Evolutionary conservation across 306 rosid genomes (phyloP).

Genomic region (Alnus glutinosa): DNA sequence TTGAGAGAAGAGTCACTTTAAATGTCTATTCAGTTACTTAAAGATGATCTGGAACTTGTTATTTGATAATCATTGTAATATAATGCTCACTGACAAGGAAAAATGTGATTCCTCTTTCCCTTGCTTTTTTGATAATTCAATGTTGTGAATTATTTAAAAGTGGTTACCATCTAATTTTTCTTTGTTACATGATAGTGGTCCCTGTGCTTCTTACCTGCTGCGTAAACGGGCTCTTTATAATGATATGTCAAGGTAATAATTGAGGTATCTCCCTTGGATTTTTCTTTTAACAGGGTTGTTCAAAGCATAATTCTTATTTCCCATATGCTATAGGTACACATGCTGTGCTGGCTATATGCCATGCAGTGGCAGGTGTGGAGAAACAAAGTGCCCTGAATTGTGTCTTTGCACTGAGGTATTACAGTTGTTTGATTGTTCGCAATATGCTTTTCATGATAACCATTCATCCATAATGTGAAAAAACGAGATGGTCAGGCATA

Average conservation of each 20-base stretch:
- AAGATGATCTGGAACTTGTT: constrained; percentile 1
- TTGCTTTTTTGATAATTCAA: background rate
- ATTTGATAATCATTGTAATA: background rate
- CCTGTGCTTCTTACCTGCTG: constrained; percentile 81
- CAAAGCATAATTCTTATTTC: constrained; percentile 3
- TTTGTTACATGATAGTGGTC: constrained; percentile 52
- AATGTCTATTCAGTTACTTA: background rate
- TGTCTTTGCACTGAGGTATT: constrained; percentile 91
- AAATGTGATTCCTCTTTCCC: background rate
- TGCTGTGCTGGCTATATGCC: constrained; percentile 99
- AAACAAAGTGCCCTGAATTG: constrained; percentile 77
- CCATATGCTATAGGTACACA: constrained; percentile 54
- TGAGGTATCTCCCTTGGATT: background rate
- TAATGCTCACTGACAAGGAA: background rate
- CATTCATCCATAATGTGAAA: background rate
- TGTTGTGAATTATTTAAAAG: background rate
- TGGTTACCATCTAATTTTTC: constrained; percentile 5
- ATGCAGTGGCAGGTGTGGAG: constrained; percentile 92
- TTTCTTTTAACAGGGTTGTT: constrained; percentile 5
- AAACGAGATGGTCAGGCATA: background rate
- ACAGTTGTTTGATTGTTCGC: background rate
- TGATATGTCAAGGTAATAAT: constrained; percentile 84
- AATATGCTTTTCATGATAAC: background rate
- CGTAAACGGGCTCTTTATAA: constrained; percentile 80
- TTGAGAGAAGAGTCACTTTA: background rate